Evolutionary conservation across 2,329 filamentous ascomycete species (phyloP), one percentile per base, ranked within the genome.

Genomic region (Pestalotiopsis sp.): DNA sequence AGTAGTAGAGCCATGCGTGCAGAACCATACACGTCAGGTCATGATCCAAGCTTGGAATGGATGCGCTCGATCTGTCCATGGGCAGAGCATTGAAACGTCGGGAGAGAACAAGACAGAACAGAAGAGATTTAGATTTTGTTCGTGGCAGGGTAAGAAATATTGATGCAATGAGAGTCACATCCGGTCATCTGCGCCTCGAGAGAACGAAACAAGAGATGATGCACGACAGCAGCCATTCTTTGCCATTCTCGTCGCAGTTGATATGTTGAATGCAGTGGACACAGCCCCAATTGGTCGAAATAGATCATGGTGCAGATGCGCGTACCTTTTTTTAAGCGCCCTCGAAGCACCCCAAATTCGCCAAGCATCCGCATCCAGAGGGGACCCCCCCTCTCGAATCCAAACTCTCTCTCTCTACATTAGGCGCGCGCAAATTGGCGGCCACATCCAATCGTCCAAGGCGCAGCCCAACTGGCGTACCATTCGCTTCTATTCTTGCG

Each of bases 341-440:
- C 30, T 66, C 35, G 30, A 55, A 40, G 22, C 13, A 40, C 55
- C 64, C 55, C 64, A 59, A 59, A 11, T 59, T 65, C 13, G 11
- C 40, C 40, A 48, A 48, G n/a, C 13, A 52, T 9, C 44, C 6
- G 9, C 14, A 35, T 35, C 30, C 26, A 26, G 30, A 35, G 30
- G 30, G 30, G 30, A 35, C 30, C 30, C 30, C 26, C 30, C 30
- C 7, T 35, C 30, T 35, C 9, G 20, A 52, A 52, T 9, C 44
- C 44, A 58, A 35, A 14, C 20, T 35, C 30, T 35, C 30, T 35
- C 30, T 35, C 20, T 35, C 56, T 58, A 17, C 14, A 17, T 63
- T 68, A 68, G 67, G 67, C 67, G 67, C 67, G 67, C 64, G 67
- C 67, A 66, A 64, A 66, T 63, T 58, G 59, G 35, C 24, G 61